Conservation (phyloP, 2,329 filamentous ascomycete genomes). For the Nigrospora sphaerica region DNA sequence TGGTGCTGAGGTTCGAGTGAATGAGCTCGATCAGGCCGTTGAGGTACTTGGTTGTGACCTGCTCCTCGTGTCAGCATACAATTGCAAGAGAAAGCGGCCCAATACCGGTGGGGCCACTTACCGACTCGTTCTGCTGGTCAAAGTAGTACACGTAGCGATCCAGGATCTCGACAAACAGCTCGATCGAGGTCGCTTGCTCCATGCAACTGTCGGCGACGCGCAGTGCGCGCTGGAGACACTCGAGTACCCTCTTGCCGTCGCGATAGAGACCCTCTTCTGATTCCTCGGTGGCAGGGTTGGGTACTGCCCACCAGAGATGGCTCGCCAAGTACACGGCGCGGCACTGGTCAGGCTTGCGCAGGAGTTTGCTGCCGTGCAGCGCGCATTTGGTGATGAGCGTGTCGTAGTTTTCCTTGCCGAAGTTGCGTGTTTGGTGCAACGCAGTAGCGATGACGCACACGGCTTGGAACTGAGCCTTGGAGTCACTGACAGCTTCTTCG, state of each 20-base stretch:
- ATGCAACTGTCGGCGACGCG: conserved; percentile 97
- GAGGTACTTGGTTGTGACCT: conserved; percentile 92
- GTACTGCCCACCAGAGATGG: conserved; percentile 96
- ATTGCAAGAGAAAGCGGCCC: not conserved
- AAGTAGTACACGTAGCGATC: conserved; percentile 99
- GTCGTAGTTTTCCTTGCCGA: conserved; percentile 96
- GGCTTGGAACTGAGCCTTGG: conserved; percentile 93
- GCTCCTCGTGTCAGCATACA: conserved; percentile 2
- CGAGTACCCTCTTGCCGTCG: conserved; percentile 92
- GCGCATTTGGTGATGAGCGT: conserved; percentile 97
- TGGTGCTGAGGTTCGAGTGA: conserved; percentile 87
- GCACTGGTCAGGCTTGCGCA: conserved; percentile 98
- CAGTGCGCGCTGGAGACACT: conserved; percentile 90
- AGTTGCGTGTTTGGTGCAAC: conserved; percentile 81
- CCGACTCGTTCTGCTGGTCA: conserved; percentile 97
- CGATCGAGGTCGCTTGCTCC: conserved; percentile 95
- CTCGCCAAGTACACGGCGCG: conserved; percentile 93
- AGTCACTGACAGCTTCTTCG: conserved; percentile 92
- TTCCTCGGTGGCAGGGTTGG: conserved; percentile 69
- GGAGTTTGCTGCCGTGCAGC: conserved; percentile 88
- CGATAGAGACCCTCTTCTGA: conserved; percentile 79
- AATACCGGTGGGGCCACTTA: conserved; percentile 24
- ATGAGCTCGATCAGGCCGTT: conserved; percentile 98
- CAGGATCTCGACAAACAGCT: conserved; percentile 96
- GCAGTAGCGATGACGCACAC: conserved; percentile 90